Evolutionary conservation across 495 filamentous ascomycete genomes (phyloP), one percentile per base, ranked within the genome.

Genomic region (Cryomyces antarcticus): DNA sequence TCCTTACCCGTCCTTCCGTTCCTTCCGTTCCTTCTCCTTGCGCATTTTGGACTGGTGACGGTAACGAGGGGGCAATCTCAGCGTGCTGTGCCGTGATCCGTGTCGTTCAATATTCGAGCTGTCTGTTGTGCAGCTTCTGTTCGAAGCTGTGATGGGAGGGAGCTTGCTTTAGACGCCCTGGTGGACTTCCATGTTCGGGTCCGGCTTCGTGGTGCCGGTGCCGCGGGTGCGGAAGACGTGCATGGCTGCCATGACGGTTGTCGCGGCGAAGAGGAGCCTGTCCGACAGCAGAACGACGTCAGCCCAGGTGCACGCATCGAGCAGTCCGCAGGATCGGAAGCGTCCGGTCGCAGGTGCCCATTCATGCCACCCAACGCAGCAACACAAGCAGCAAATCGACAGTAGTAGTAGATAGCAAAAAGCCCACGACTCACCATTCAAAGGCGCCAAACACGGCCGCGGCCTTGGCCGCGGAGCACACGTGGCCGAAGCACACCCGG

Each of bases 381-480:
- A 6, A 4, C 3, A 28, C 17, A 6, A 39, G 4, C 11, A 44
- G 4, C 27, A 17, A 35, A 30, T 37, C 35, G 29, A 3, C 11
- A 37, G 31, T 28, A 12, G 31, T 28, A 12, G 17, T 24, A 24
- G 17, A 24, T 24, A 2, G 17, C 17, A 24, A 3, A 13, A 13
- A 36, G 12, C 3, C 33, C 12, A 9, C 44, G 12, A 52, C 59
- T 46, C 55, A 73, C 75, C 71, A 78, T 46, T 71, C 64, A 52
- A 77, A 65, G 2, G 70, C 64, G 0, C 57, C 66, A 61, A 78
- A 70, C 5, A 66, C 67, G 5, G 63, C 64, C 0, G 61, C 68
- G 7, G 69, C 72, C 49, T 69, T 66, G 28, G 69, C 57, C 3
- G 63, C 59, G 9, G 47, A 52, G 46, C 75, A 78, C 7, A 61